phyloP scores from a whole-genome alignment of 2,329 filamentous ascomycete species.

The Paecilomyces formosus region DNA sequence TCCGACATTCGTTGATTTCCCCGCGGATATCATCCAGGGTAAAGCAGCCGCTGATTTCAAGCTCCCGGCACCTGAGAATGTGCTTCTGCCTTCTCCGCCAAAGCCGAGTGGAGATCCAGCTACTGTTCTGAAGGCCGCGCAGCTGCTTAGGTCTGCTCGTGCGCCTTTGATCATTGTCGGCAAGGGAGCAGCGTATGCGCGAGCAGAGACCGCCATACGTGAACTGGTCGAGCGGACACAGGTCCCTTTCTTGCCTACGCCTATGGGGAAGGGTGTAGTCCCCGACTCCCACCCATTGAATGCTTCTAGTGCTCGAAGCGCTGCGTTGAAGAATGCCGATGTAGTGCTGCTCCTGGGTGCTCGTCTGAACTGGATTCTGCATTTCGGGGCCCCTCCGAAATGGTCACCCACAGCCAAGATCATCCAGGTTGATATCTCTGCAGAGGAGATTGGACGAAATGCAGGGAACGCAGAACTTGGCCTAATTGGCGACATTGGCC shows the following conservation, averaged over 20 bases:
- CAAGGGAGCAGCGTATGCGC: constrained; percentile 50
- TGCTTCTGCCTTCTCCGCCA: constrained; percentile 31
- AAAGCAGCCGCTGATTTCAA: constrained; percentile 13
- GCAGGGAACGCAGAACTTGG: constrained; percentile 40
- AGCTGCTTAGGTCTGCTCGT: constrained; percentile 41
- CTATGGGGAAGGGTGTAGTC: constrained; percentile 53
- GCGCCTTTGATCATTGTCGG: constrained; percentile 48
- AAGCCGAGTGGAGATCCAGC: constrained; percentile 38
- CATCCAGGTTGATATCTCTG: constrained; percentile 49
- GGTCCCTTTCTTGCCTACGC: constrained; percentile 51
- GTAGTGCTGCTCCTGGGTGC: constrained; percentile 50
- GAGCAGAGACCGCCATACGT: constrained; percentile 40
- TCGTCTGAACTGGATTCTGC: constrained; percentile 52
- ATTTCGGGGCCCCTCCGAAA: constrained; percentile 49
- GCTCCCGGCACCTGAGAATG: constrained; percentile 19
- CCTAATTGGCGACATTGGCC: constrained; percentile 45
- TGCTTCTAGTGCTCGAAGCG: constrained; percentile 46
- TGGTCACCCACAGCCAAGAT: constrained; percentile 45
- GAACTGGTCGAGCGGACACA: constrained; percentile 40
- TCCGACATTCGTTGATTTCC: constrained; percentile 48
- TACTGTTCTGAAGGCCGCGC: constrained; percentile 34
- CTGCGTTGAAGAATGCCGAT: constrained; percentile 47
- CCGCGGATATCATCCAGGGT: constrained; percentile 49
- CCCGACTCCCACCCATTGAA: constrained; percentile 48
- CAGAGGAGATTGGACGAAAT: constrained; percentile 49